Conservation (phyloP, 2,329 filamentous ascomycete species). For the Lasiodiplodia sp. region DNA sequence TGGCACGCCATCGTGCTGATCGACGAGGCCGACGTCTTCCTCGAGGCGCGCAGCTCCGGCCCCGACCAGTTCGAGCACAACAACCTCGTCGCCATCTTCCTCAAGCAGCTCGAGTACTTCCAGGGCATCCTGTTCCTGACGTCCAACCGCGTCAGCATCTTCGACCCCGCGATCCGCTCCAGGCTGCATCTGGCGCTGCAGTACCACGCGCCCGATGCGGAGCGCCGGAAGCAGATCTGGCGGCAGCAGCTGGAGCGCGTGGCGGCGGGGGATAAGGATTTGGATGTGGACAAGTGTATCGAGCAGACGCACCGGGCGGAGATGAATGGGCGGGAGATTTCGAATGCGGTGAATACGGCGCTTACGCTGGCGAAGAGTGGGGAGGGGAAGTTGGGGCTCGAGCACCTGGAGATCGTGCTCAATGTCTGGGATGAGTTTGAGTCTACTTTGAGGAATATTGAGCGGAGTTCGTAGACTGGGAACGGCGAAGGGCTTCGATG, state of each 20-base stretch:
- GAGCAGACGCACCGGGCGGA: slow-evolving; percentile 47
- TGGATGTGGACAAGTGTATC: slow-evolving; percentile 46
- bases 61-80: slow-evolving; percentile 45
- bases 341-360: slow-evolving; percentile 9
- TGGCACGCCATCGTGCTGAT: slow-evolving; percentile 18
- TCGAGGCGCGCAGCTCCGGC: slow-evolving; percentile 58
- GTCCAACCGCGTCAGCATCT: slow-evolving; percentile 28
- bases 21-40: slow-evolving; percentile 66
- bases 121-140: slow-evolving; percentile 48
- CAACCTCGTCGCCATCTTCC: slow-evolving; percentile 46
- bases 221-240: slow-evolving; percentile 37
- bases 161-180: slow-evolving; percentile 30
- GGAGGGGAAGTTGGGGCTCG: not conserved
- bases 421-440: slow-evolving; percentile 31
- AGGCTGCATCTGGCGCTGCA: slow-evolving; percentile 32
- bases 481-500: not conserved
- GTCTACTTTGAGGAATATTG: slow-evolving; percentile 13
- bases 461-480: not conserved
- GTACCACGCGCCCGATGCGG: slow-evolving; percentile 13
- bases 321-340: slow-evolving; percentile 20
- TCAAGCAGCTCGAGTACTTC: slow-evolving; percentile 43
- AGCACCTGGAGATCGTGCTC: slow-evolving; percentile 31
- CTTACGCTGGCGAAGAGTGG: slow-evolving; percentile 35
- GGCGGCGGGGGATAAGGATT: slow-evolving; percentile 15
- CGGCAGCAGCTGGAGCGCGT: slow-evolving; percentile 34